Evolutionary conservation across 768 basidiomycete genomes (phyloP), one percentile per base, ranked within the genome.

Genomic region (Termitomyces heimii): DNA sequence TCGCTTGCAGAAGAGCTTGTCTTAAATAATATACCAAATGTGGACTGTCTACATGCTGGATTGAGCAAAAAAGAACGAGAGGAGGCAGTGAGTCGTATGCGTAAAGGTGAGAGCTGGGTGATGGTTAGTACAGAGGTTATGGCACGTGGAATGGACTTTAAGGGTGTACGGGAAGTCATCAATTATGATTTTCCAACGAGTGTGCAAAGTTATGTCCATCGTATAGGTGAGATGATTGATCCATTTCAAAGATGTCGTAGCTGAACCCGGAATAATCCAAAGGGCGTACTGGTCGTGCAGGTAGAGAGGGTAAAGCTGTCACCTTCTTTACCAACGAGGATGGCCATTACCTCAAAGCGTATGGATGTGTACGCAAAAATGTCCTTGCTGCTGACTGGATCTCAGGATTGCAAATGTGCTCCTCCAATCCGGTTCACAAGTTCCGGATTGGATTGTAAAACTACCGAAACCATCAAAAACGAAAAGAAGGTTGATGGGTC

Each of bases 141-240:
- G 92, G 94, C 93, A 24, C 82, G 97, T 63, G 97, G 97, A 3
- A 94, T 99, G 88, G 97, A 98, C 68, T 98, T 99, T 77, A 90
- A 88, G 69, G 94, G 95, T 10, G 84, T 96, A 52, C 78, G 86
- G 57, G 91, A 98, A 66, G 94, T 99, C 10, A 88, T 98, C 67
- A 99, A 98, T 70, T 95, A 91, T 65, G 96, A 98, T 72, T 98
- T 98, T 72, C 97, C 97, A 3, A 94, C 89, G 39, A 95, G 85
- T 54, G 88, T 96, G 2, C 94, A 96, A 70, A 94, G 91, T 66
- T 99, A 99, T 67, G 82, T 99, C 43, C 97, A 99, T 71, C 81
- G 97, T 24, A 97, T 99, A 52, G 96, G 92, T 88, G 34, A 56
- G 67, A 54, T 45, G 6, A 14, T 10, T 6, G 20, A n/a, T 32